phyloP scores from a whole-genome alignment of 208 protist species.

The Leishmania turanica region DNA sequence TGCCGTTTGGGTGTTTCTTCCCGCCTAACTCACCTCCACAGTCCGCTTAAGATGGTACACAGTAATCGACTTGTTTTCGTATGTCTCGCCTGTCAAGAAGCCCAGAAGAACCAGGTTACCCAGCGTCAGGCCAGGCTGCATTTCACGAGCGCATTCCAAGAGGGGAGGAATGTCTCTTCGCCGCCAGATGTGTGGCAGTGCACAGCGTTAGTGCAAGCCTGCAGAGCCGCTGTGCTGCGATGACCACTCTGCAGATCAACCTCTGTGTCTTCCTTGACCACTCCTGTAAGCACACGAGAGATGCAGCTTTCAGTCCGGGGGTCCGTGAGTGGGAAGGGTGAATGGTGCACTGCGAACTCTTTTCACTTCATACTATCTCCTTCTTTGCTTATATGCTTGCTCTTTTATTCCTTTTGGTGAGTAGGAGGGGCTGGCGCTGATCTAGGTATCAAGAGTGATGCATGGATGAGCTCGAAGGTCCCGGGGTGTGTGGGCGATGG shows the following conservation, averaged over 20 bases:
- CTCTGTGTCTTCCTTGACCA: background rate
- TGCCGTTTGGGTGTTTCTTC: background rate
- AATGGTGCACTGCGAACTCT: background rate
- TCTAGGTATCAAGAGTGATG: background rate
- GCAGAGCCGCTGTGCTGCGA: background rate
- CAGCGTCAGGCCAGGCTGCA: background rate
- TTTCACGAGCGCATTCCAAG: background rate
- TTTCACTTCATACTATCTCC: background rate
- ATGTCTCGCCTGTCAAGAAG: background rate
- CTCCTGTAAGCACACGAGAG: background rate
- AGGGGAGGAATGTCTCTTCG: background rate
- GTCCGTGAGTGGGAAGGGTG: background rate
- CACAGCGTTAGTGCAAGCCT: background rate
- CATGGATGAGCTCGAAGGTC: background rate
- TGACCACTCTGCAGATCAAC: background rate
- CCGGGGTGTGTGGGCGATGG: background rate
- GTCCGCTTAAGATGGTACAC: conserved; percentile 5
- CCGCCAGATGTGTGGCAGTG: background rate
- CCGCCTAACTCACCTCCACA: background rate
- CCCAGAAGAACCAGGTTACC: background rate
- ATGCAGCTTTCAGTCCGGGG: background rate
- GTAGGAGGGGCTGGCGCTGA: background rate
- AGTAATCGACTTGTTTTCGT: background rate
- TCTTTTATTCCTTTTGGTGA: background rate
- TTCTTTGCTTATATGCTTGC: background rate